Percentiles rank a stretch among this genome's conserved stretches.
phyloP scores from a whole-genome alignment of 257 asterid genomes.

The Scutellaria barbata region DNA sequence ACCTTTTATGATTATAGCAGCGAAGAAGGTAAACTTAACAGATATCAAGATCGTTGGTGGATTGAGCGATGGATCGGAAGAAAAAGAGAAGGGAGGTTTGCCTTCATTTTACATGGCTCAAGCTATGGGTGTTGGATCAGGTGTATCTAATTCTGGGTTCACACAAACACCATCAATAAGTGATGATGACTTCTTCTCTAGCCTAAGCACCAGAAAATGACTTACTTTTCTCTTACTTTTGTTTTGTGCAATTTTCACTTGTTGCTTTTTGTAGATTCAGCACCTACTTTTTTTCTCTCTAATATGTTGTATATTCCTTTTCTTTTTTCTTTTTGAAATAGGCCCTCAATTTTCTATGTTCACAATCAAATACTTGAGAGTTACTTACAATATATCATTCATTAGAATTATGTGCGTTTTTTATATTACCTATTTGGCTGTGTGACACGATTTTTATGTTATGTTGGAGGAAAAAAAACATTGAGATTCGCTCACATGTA shows the following conservation, averaged over 20 bases:
- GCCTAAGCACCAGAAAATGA: conserved; percentile 62
- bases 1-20: conserved; percentile 47
- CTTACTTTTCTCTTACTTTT: conserved; percentile 1
- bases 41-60: conserved; percentile 85
- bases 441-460: too few relatives aligned
- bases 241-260: conserved; percentile 24
- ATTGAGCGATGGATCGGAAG: conserved; percentile 62
- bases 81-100: conserved; percentile 60
- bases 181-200: conserved; percentile 73
- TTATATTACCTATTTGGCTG: too few relatives aligned
- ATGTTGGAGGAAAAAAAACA: too few relatives aligned
- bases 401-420: too few relatives aligned
- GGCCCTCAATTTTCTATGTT: too few relatives aligned
- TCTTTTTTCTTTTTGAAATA: too few relatives aligned
- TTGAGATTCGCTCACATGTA: too few relatives aligned
- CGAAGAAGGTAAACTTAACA: conserved; percentile 82
- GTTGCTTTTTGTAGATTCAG: conserved; percentile 7
- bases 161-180: conserved; percentile 16
- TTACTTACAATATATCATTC: too few relatives aligned
- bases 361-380: too few relatives aligned
- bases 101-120: conserved; percentile 62
- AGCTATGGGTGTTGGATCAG: conserved; percentile 66
- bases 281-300: neutral
- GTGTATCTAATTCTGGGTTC: conserved; percentile 54
- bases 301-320: too few relatives aligned